These are phyloP conservation scores for Sclerotinia trifoliorum DNA, from an alignment of 2,329 filamentous ascomycete genomes.

Conservation along the genomic window DNA sequence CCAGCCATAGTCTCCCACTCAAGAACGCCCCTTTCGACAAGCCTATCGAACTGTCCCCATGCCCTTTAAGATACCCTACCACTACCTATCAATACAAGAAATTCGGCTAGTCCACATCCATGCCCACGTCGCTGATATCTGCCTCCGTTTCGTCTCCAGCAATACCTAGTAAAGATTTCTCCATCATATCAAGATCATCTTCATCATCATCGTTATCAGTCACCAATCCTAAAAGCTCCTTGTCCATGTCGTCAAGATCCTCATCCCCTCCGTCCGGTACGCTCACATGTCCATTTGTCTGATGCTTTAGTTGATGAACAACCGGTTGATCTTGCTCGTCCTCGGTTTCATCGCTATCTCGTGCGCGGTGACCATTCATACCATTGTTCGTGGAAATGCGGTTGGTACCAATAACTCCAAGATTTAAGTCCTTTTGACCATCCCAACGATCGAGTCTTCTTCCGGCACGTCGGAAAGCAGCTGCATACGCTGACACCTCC, in stretches of 20 bases:
- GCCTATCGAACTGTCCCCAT: constrained; percentile 17
- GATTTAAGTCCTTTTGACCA: constrained; percentile 39
- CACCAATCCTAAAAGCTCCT: constrained; percentile 50
- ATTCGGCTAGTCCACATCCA: constrained; percentile 36
- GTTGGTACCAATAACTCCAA: constrained; percentile 38
- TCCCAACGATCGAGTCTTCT: constrained; percentile 72
- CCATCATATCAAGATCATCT: constrained; percentile 48
- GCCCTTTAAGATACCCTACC: constrained; percentile 12
- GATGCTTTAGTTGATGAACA: constrained; percentile 40
- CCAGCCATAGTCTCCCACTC: neutral
- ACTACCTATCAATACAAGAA: constrained; percentile 17
- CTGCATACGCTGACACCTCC: constrained; percentile 64
- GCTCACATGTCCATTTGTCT: constrained; percentile 41
- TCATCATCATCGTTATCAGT: constrained; percentile 47
- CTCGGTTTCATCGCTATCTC: constrained; percentile 39
- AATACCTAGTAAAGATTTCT: constrained; percentile 41
- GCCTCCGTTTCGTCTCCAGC: constrained; percentile 39
- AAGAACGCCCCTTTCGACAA: constrained; percentile 19
- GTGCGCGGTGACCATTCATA: constrained; percentile 30
- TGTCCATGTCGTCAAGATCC: constrained; percentile 55
- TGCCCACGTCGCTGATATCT: constrained; percentile 37
- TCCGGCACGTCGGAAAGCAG: constrained; percentile 61
- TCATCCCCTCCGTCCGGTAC: constrained; percentile 41
- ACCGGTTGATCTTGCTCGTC: constrained; percentile 40
- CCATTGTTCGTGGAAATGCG: constrained; percentile 29